Conservation (phyloP, 140 eudicot genomes). For the Oenanthe javanica region DNA sequence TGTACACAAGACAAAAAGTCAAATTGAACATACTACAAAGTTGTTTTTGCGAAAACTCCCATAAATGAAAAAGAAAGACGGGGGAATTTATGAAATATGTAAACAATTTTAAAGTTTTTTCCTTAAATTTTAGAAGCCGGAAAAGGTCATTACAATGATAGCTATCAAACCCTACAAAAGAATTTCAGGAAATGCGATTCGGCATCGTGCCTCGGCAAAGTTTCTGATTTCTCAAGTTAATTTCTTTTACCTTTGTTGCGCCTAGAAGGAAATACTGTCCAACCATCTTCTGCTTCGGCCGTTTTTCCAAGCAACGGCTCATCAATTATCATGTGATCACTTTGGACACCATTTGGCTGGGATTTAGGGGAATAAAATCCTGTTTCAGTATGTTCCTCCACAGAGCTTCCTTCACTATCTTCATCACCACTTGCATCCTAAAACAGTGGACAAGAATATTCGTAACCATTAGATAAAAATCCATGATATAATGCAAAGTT, state of each 20-base stretch:
- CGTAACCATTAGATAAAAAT: background rate
- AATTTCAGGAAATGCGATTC: too few species aligned
- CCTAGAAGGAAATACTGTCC: constrained; percentile 61
- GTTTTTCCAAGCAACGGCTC: constrained; percentile 10
- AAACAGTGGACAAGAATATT: constrained; percentile 8
- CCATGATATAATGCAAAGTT: background rate
- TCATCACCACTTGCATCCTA: constrained; percentile 33
- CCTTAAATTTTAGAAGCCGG: too few species aligned
- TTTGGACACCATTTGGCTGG: constrained; percentile 14
- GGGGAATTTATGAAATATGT: too few species aligned
- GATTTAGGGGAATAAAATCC: constrained; percentile 37
- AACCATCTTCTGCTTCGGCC: constrained; percentile 59
- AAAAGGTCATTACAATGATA: too few species aligned
- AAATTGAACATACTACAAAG: too few species aligned
- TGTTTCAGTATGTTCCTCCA: constrained; percentile 41
- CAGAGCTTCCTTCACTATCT: constrained; percentile 19
- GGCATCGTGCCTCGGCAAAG: too few species aligned
- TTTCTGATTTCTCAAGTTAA: constrained; percentile 8
- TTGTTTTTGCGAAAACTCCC: too few species aligned
- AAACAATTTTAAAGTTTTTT: too few species aligned
- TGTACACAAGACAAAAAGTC: too few species aligned
- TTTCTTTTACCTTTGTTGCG: constrained; percentile 43
- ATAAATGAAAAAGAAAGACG: too few species aligned
- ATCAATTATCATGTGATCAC: constrained; percentile 20
- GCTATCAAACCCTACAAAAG: too few species aligned